phyloP scores from a whole-genome alignment of 148 eudicot species.

The Drosera capensis region DNA sequence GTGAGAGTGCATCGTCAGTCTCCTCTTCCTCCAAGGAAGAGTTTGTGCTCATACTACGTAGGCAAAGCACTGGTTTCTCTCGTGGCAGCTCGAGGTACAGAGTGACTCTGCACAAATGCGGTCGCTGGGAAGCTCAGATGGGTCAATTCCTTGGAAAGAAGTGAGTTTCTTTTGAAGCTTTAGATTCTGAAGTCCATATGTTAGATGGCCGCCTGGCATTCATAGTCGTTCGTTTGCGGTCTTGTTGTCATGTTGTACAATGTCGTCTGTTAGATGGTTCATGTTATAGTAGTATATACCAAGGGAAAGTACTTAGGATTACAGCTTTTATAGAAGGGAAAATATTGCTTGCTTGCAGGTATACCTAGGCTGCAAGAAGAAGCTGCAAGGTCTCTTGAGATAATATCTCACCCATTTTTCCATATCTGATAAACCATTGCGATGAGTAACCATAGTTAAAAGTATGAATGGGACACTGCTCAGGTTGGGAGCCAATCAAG shows the following conservation, averaged over 20 bases:
- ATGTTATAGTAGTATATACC: neutral
- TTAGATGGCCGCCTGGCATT: neutral
- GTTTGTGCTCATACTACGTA: conserved; percentile 76
- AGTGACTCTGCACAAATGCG: conserved; percentile 74
- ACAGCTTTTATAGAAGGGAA: conserved; percentile 26
- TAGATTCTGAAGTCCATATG: neutral
- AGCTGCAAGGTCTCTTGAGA: conserved; percentile 65
- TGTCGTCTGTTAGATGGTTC: neutral
- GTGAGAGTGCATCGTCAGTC: too few species aligned
- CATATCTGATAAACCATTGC: neutral
- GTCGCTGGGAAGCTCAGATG: conserved; percentile 86
- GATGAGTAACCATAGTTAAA: too few species aligned
- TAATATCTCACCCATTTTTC: conserved; percentile 14
- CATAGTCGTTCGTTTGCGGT: neutral
- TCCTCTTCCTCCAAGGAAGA: too few species aligned
- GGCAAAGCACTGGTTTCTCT: conserved; percentile 70
- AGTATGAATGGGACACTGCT: too few species aligned
- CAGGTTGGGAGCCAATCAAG: neutral
- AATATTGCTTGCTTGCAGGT: conserved; percentile 58
- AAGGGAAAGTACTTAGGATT: conserved; percentile 11
- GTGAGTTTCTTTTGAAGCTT: conserved; percentile 17
- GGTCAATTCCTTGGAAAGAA: conserved; percentile 76
- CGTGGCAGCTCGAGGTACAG: conserved; percentile 69
- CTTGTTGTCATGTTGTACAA: neutral
- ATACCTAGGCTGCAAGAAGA: conserved; percentile 71